Conservation (phyloP, 352 stramenopile species). For the Globisporangium paroecandrum region DNA sequence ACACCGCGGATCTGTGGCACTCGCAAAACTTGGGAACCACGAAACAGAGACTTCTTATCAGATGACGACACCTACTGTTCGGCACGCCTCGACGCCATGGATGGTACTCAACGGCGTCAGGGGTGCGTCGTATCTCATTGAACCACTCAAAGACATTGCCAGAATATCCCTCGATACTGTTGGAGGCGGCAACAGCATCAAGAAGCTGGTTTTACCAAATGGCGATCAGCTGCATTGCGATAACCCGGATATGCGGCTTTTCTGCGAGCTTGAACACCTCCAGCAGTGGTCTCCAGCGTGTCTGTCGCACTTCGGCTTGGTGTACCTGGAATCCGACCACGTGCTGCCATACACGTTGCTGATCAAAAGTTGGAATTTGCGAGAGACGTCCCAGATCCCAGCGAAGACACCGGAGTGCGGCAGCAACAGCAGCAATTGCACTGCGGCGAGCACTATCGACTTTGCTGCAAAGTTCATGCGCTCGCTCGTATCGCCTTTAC, state of each 20-base stretch:
- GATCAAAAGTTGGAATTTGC: constrained; percentile 59
- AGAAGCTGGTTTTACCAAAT: constrained; percentile 42
- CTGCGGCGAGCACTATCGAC: constrained; percentile 16
- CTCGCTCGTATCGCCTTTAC: constrained; percentile 34
- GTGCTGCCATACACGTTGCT: constrained; percentile 58
- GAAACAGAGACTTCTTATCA: background rate
- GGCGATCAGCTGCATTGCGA: constrained; percentile 50
- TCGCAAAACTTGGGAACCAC: constrained; percentile 7
- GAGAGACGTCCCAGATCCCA: constrained; percentile 21
- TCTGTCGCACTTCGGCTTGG: constrained; percentile 48
- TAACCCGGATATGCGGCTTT: constrained; percentile 37
- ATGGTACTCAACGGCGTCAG: constrained; percentile 57
- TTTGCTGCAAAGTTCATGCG: constrained; percentile 44
- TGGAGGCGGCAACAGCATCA: constrained; percentile 3
- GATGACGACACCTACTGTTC: too few species aligned
- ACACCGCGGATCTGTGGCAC: constrained; percentile 10
- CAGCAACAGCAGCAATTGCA: background rate
- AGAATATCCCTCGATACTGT: background rate
- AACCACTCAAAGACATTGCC: constrained; percentile 37
- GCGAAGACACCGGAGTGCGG: background rate
- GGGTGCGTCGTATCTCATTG: constrained; percentile 30
- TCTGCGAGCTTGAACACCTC: constrained; percentile 53
- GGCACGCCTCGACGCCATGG: constrained; percentile 27
- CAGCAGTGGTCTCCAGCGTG: constrained; percentile 48
- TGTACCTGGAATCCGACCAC: constrained; percentile 51